Conservation (phyloP, 192 early-diverging fungal genomes). For the Phlyctochytrium bullatum region DNA sequence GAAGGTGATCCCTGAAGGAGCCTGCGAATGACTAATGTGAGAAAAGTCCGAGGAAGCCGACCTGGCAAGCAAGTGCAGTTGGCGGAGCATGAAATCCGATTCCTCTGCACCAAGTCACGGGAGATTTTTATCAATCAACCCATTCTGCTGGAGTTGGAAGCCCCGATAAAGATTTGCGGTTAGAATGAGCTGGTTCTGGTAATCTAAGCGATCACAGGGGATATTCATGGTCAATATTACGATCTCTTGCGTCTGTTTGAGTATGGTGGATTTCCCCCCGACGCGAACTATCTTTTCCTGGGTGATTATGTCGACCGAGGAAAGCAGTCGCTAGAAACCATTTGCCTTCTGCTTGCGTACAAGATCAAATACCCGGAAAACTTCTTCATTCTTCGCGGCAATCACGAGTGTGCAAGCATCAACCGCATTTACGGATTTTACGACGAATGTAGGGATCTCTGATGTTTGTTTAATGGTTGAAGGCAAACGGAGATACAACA, state of each 20-base stretch:
- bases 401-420: slow-evolving; percentile 97
- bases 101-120: slow-evolving; percentile 87
- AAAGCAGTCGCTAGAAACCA: slow-evolving; percentile 97
- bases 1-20: slow-evolving; percentile 65
- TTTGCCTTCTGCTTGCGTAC: slow-evolving; percentile 94
- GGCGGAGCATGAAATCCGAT: slow-evolving; percentile 92
- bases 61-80: slow-evolving; percentile 97
- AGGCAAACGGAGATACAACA: slow-evolving; percentile 96
- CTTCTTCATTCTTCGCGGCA: slow-evolving; percentile 98
- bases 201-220: slow-evolving; percentile 35
- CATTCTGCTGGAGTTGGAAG: slow-evolving; percentile 88
- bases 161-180: slow-evolving; percentile 96
- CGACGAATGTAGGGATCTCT: slow-evolving; percentile 76
- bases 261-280: slow-evolving; percentile 93
- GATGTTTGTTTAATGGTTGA: slow-evolving; percentile 11
- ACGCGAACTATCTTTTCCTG: slow-evolving; percentile 95
- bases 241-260: slow-evolving; percentile 94
- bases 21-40: neutral
- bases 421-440: slow-evolving; percentile 99
- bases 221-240: slow-evolving; percentile 97
- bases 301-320: slow-evolving; percentile 98
- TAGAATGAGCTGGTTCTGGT: slow-evolving; percentile 39
- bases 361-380: slow-evolving; percentile 99
- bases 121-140: slow-evolving; percentile 95
- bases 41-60: slow-evolving; percentile 84